Conservation (phyloP, 352 stramenopile genomes). For the Globisporangium rhizosaccharum region DNA sequence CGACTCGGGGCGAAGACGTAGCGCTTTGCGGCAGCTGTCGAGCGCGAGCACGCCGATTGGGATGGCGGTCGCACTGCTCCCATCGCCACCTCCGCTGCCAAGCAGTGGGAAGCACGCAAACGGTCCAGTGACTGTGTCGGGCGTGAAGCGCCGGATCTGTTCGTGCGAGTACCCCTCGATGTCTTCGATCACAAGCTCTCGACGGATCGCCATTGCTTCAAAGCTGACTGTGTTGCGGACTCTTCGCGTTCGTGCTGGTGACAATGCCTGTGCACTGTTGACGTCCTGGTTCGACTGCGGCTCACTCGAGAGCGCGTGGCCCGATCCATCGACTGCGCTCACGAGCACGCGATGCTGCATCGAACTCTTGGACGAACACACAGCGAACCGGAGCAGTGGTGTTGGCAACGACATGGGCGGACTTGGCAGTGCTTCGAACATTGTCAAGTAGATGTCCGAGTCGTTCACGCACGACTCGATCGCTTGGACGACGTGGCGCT, state of each 20-base stretch:
- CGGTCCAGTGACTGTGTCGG: constrained; percentile 24
- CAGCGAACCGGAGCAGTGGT: constrained; percentile 41
- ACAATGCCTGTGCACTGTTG: not conserved
- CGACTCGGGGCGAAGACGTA: constrained; percentile 37
- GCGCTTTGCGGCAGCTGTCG: constrained; percentile 49
- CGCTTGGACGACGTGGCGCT: constrained; percentile 49
- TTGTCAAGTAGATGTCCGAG: constrained; percentile 65
- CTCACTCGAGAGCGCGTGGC: not conserved
- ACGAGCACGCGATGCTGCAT: constrained; percentile 38
- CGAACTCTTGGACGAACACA: constrained; percentile 37
- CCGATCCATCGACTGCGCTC: constrained; percentile 1
- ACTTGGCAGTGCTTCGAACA: constrained; percentile 51
- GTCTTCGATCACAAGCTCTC: constrained; percentile 32
- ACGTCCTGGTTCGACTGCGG: not conserved
- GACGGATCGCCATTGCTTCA: constrained; percentile 21
- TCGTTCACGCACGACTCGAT: constrained; percentile 55
- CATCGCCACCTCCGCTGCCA: not conserved
- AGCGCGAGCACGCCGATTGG: constrained; percentile 51
- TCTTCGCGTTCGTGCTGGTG: not conserved
- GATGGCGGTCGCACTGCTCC: not conserved
- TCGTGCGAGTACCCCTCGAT: constrained; percentile 14
- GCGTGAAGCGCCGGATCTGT: constrained; percentile 23
- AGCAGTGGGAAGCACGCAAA: constrained; percentile 56
- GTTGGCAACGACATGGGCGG: constrained; percentile 18
- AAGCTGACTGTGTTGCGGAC: constrained; percentile 22